phyloP scores from a whole-genome alignment of 495 filamentous ascomycete genomes.

The Lineolata rhizophorae region DNA sequence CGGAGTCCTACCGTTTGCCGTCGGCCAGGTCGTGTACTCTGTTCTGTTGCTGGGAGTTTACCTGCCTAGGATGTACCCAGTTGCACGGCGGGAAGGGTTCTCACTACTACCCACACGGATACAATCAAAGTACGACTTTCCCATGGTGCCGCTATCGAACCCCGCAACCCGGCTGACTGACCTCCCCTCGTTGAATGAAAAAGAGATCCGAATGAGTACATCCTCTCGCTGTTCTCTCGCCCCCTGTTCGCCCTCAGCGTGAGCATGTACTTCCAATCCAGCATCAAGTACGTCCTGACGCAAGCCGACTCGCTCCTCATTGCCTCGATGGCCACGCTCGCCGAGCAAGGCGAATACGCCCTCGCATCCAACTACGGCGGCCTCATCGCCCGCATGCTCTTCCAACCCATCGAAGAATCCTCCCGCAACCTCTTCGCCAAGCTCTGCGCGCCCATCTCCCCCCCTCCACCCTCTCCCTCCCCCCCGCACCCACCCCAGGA shows the following conservation, averaged over 20 bases:
- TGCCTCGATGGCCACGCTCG: slow-evolving; percentile 44
- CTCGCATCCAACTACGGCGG: slow-evolving; percentile 89
- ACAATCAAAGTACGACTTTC: slow-evolving; percentile 20
- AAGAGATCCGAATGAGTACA: too few species aligned
- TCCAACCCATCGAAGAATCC: slow-evolving; percentile 89
- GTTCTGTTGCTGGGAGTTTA: slow-evolving; percentile 46
- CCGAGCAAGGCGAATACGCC: slow-evolving; percentile 81
- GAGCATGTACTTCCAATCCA: slow-evolving; percentile 65
- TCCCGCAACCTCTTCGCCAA: slow-evolving; percentile 70
- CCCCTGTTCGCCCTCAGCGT: slow-evolving; percentile 43
- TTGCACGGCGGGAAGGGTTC: slow-evolving; percentile 9
- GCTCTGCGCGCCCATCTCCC: slow-evolving; percentile 21
- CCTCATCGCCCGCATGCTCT: slow-evolving; percentile 68
- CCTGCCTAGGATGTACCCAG: slow-evolving; percentile 8
- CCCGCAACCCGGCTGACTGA: not conserved
- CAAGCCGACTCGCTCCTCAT: slow-evolving; percentile 86
- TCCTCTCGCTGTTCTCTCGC: slow-evolving; percentile 40
- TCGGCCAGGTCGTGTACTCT: slow-evolving; percentile 69
- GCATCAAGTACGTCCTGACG: slow-evolving; percentile 79
- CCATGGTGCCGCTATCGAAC: not conserved
- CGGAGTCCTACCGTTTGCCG: slow-evolving; percentile 71
- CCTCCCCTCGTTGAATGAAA: slow-evolving; percentile 4
- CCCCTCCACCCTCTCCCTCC: slow-evolving; percentile 5
- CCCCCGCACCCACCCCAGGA: slow-evolving; percentile 6
- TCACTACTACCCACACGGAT: slow-evolving; percentile 24